phyloP scores from a whole-genome alignment of 257 asterid species.

The Petrea volubilis region DNA sequence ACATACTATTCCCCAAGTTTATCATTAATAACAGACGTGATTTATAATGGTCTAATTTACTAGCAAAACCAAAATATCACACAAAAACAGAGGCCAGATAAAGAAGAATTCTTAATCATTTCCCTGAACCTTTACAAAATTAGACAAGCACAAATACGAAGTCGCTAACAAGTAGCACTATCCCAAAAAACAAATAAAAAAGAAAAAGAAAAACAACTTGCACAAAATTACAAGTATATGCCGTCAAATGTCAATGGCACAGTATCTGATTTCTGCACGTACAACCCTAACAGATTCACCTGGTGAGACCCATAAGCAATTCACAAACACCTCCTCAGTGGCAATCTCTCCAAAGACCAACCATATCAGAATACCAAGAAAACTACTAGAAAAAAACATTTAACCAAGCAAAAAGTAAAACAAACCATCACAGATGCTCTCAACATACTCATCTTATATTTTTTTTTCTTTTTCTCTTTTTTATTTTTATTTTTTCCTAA shows the following conservation, averaged over 20 bases:
- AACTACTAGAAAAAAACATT: not conserved
- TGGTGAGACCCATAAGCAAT: constrained; percentile 35
- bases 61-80: not conserved
- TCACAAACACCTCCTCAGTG: constrained; percentile 36
- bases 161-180: not conserved
- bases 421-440: not conserved
- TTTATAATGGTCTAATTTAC: not conserved
- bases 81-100: not conserved
- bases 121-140: constrained; percentile 11
- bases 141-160: constrained; percentile 3
- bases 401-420: constrained; percentile 10
- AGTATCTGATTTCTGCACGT: constrained; percentile 12
- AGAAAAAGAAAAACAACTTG: too few relatives aligned
- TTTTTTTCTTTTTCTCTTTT: not conserved
- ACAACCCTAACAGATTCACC: constrained; percentile 29
- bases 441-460: too few relatives aligned
- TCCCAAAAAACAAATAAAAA: constrained; percentile 9
- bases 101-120: not conserved
- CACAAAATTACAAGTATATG: constrained; percentile 4
- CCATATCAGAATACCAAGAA: constrained; percentile 24
- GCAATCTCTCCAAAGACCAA: constrained; percentile 33
- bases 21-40: too few relatives aligned
- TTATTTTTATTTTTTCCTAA: not conserved
- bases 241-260: not conserved
- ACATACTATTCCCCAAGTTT: not conserved